Conservation (phyloP, 1,139 yeast species). For the Kodamaea fungicola region DNA sequence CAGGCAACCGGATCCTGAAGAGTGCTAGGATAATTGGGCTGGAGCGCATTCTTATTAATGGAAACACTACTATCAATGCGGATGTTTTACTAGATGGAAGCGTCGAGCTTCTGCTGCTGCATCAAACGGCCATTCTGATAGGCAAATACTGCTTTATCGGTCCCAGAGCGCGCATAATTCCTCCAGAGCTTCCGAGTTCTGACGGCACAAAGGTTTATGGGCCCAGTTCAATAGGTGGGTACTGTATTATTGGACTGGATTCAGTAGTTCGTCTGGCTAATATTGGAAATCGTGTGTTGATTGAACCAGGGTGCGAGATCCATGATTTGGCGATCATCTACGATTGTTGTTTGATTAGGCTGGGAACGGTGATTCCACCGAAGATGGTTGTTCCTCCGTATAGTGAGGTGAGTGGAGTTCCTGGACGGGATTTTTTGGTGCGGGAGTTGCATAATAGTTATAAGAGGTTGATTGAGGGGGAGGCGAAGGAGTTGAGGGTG, state of each 20-base stretch:
- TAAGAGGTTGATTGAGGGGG: slow-evolving; percentile 39
- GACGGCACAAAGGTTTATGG: slow-evolving; percentile 12
- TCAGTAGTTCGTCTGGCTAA: slow-evolving; percentile 41
- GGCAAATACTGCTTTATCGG: slow-evolving; percentile 51
- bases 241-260: slow-evolving; percentile 48
- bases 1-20: slow-evolving; percentile 58
- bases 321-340: slow-evolving; percentile 50
- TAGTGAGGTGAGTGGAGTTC: slow-evolving; percentile 45
- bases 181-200: slow-evolving; percentile 4
- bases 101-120: slow-evolving; percentile 8
- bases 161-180: slow-evolving; percentile 8
- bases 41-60: slow-evolving; percentile 26
- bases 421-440: slow-evolving; percentile 30
- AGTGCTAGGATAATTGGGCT: slow-evolving; percentile 32
- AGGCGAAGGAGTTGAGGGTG: slow-evolving; percentile 35
- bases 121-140: slow-evolving; percentile 37
- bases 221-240: slow-evolving; percentile 53
- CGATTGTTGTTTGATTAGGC: slow-evolving; percentile 57
- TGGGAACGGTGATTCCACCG: slow-evolving; percentile 51
- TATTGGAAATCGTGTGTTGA: slow-evolving; percentile 56
- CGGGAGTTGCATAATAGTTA: slow-evolving; percentile 36
- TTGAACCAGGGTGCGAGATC: slow-evolving; percentile 42
- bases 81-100: slow-evolving; percentile 22
- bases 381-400: slow-evolving; percentile 59
- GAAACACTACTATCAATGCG: slow-evolving; percentile 30